Conservation (phyloP, 2,329 filamentous ascomycete genomes). For the Alternaria metachromatica region DNA sequence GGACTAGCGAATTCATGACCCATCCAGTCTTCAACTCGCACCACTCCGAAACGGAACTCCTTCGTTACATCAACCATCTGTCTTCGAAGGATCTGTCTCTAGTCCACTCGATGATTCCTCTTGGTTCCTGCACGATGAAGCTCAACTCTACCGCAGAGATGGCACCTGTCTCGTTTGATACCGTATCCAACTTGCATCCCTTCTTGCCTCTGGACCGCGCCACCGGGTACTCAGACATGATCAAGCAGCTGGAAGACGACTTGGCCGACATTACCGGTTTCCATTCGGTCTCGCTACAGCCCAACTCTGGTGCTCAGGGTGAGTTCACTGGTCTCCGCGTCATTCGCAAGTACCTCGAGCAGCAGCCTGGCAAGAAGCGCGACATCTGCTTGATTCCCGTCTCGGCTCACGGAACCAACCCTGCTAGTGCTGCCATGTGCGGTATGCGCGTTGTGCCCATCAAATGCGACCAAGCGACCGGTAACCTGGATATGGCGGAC, state of each 20-base stretch:
- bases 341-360: constrained; percentile 83
- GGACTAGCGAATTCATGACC: constrained; percentile 78
- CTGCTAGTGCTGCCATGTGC: constrained; percentile 92
- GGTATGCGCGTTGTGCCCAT: constrained; percentile 93
- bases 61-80: constrained; percentile 91
- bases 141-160: constrained; percentile 94
- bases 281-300: constrained; percentile 86
- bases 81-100: constrained; percentile 94
- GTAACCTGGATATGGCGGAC: constrained; percentile 87
- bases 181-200: constrained; percentile 82
- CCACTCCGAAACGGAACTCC: constrained; percentile 91
- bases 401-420: constrained; percentile 95
- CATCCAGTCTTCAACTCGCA: constrained; percentile 95
- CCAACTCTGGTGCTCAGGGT: constrained; percentile 94
- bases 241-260: constrained; percentile 75
- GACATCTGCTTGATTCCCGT: constrained; percentile 95
- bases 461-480: constrained; percentile 86
- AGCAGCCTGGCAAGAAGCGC: constrained; percentile 70
- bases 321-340: constrained; percentile 90
- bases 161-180: constrained; percentile 79
- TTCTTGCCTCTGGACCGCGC: constrained; percentile 71
- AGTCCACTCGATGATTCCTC: constrained; percentile 95
- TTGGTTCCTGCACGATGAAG: constrained; percentile 99
- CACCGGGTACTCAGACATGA: constrained; percentile 72
- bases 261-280: constrained; percentile 87